These are phyloP conservation scores for Diaporthe helianthi DNA, from an alignment of 2,329 filamentous ascomycete species.

Conservation along the genomic window DNA sequence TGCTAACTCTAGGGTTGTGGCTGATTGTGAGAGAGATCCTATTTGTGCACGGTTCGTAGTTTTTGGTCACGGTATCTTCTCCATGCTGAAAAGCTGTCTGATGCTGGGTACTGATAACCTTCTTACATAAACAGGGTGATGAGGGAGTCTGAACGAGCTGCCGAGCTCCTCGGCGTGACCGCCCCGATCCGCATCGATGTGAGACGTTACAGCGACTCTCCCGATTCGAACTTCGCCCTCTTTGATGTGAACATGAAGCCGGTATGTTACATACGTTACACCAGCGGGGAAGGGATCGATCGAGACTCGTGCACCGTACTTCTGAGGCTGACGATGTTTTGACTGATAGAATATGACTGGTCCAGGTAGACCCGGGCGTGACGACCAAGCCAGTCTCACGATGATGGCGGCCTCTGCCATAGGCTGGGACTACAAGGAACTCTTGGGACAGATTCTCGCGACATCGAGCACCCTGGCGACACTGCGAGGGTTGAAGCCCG, in stretches of 20 bases:
- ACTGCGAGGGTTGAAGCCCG: neutral
- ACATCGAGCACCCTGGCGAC: conserved; percentile 16
- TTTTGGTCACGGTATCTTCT: no score
- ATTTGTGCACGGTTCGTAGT: neutral
- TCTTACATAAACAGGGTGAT: no score
- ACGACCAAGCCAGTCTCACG: conserved; percentile 56
- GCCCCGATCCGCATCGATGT: conserved; percentile 57
- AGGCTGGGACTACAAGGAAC: conserved; percentile 50
- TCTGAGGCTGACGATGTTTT: conserved; percentile 34
- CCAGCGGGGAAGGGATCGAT: neutral
- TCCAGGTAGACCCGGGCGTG: conserved; percentile 53
- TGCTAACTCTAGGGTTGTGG: conserved; percentile 52
- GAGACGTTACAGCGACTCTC: conserved; percentile 35
- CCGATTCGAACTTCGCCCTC: neutral
- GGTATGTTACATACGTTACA: neutral
- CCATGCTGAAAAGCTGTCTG: no score
- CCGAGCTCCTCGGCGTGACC: conserved; percentile 47
- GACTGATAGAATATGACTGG: conserved; percentile 44
- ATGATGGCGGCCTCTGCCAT: conserved; percentile 50
- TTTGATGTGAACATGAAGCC: conserved; percentile 16
- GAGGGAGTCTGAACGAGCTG: conserved; percentile 50
- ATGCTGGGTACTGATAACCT: neutral
- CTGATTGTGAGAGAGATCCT: conserved; percentile 10
- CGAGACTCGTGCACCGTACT: no score
- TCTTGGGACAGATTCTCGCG: conserved; percentile 47